These are phyloP conservation scores for Glonium stellatum DNA, from an alignment of 495 filamentous ascomycete genomes.

Conservation along the genomic window DNA sequence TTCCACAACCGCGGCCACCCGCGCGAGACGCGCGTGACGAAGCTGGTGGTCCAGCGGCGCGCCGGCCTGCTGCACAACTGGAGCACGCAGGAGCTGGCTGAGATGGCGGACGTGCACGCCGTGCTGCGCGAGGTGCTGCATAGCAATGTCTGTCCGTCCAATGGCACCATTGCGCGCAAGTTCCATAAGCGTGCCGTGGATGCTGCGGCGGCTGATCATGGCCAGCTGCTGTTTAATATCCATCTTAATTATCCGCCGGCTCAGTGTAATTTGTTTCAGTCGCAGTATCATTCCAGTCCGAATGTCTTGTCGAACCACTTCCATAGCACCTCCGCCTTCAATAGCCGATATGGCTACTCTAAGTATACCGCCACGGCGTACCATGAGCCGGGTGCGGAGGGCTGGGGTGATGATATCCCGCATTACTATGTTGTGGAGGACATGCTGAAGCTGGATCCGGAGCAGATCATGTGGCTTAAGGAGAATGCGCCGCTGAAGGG, in stretches of 20 bases:
- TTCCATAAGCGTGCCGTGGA: slow-evolving; percentile 51
- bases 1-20: slow-evolving; percentile 47
- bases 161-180: slow-evolving; percentile 52
- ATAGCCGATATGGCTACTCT: slow-evolving; percentile 21
- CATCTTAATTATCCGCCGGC: slow-evolving; percentile 43
- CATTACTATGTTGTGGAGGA: slow-evolving; percentile 61
- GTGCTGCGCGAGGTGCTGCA: slow-evolving; percentile 48
- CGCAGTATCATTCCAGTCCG: slow-evolving; percentile 14
- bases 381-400: slow-evolving; percentile 42
- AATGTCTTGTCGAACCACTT: slow-evolving; percentile 30
- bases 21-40: slow-evolving; percentile 43
- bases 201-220: slow-evolving; percentile 32
- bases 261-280: slow-evolving; percentile 17
- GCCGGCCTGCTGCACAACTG: slow-evolving; percentile 53
- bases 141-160: slow-evolving; percentile 54
- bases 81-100: slow-evolving; percentile 47
- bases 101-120: slow-evolving; percentile 48
- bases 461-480: slow-evolving; percentile 50
- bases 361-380: slow-evolving; percentile 28
- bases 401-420: slow-evolving; percentile 57
- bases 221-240: slow-evolving; percentile 48
- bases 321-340: slow-evolving; percentile 29
- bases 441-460: slow-evolving; percentile 59
- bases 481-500: slow-evolving; percentile 47
- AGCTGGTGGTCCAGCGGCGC: slow-evolving; percentile 42